Percentiles rank a stretch among this genome's conserved stretches.
Conservation (phyloP, 164 flowering plant species). For the Pachysandra terminalis region DNA sequence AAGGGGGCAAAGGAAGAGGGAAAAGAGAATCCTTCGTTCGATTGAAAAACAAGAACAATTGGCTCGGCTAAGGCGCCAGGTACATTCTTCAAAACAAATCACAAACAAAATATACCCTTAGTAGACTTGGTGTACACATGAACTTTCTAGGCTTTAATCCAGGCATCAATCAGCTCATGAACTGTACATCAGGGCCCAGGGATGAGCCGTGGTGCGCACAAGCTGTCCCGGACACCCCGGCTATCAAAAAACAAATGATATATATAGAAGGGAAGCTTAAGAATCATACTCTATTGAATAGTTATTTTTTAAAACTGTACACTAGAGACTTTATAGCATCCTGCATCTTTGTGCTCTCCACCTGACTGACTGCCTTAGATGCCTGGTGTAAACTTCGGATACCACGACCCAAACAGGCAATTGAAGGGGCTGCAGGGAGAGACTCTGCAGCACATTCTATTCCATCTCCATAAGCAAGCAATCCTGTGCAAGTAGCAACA, state of each 20-base stretch:
- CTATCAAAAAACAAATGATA: no score
- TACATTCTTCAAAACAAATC: no score
- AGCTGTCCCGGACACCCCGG: no score
- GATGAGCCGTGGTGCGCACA: no score
- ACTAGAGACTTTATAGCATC: constrained; percentile 61
- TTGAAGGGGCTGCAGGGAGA: constrained; percentile 68
- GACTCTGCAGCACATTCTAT: constrained; percentile 89
- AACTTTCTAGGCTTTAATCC: background rate
- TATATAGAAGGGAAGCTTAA: constrained; percentile 9
- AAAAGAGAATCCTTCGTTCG: no score
- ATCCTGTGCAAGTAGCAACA: constrained; percentile 65
- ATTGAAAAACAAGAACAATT: no score
- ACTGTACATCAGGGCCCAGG: no score
- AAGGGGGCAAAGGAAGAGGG: no score
- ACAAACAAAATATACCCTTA: no score
- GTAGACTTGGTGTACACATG: no score
- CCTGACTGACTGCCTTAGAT: constrained; percentile 41
- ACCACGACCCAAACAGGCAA: constrained; percentile 88
- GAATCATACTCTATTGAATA: constrained; percentile 30
- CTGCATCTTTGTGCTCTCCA: constrained; percentile 48
- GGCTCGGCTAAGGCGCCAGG: no score
- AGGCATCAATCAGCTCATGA: background rate
- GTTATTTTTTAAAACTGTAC: constrained; percentile 47
- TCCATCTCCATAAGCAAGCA: constrained; percentile 79
- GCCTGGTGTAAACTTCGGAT: constrained; percentile 64